Evolutionary conservation across 2,329 filamentous ascomycete genomes (phyloP), one percentile per base, ranked within the genome.

Genomic region (Colletotrichum agaves): DNA sequence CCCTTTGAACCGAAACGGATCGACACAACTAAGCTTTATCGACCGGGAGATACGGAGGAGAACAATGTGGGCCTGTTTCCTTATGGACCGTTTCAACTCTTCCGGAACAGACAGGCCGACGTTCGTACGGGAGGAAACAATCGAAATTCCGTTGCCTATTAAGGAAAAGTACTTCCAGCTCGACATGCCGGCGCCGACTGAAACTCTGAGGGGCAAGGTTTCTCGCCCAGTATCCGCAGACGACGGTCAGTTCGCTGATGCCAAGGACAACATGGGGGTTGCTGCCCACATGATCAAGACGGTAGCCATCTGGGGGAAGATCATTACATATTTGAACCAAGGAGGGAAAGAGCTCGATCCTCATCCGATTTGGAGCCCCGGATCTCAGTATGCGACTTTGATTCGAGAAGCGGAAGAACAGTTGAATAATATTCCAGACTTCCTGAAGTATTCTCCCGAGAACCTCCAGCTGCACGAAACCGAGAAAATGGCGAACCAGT

Each of bases 61-160:
- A 63, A 96, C 94, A 2, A 98, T 99, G 95, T 99, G 96, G 96
- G 93, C 94, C 12, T 98, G 95, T 76, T 97, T 97, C 75, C 79
- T 98, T 63, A 98, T 98, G 94, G 96, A 99, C 77, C 90, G 95
- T 0, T 98, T 98, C 83, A 98, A 97, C 79, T 98, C 95, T 0
- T 98, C 94, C 1, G 95, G 96, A 2, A 97, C 93, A 2, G 94
- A 98, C 74, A 87, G 95, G 41, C 96, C 96, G 19, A 93, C 93
- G 60, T 97, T 98, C 72, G 91, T 97, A 61, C 91, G 93, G 71
- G 94, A 98, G 77, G 93, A 96, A 71, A 93, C 93, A 62, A 87
- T 98, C 69, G 91, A 93, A 72, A 93, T 98, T 15, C 95, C 96
- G 71, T 81, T 99, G 23, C 96, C 96, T 0, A 92, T 98, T 73